These are phyloP conservation scores for Plasmodium vivax DNA, from an alignment of 169 alveolate genomes.

Conservation along the genomic window DNA sequence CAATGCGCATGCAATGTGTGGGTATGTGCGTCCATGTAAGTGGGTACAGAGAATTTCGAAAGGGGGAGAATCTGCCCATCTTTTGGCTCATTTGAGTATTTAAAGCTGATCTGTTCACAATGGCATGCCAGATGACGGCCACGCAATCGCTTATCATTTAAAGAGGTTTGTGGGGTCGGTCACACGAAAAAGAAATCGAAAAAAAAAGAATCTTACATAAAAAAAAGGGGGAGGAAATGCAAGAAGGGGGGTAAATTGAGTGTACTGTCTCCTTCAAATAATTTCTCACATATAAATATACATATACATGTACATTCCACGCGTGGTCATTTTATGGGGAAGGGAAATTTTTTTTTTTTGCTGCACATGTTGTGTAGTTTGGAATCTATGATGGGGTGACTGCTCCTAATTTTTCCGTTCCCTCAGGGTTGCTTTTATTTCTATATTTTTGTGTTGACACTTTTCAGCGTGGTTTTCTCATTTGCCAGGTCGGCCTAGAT, in stretches of 20 bases:
- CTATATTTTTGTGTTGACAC: neutral
- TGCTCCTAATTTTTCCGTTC: neutral
- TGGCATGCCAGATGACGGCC: neutral
- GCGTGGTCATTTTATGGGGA: neutral
- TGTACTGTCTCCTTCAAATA: neutral
- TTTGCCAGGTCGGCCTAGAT: constrained; percentile 28
- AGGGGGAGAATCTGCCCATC: neutral
- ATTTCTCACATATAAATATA: neutral
- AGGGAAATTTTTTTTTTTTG: neutral
- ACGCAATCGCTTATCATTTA: neutral
- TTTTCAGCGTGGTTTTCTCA: neutral
- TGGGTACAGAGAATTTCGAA: neutral
- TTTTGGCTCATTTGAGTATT: neutral
- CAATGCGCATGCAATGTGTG: neutral
- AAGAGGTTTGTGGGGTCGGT: neutral
- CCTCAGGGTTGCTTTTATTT: neutral
- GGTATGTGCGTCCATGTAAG: neutral
- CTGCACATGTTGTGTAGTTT: neutral
- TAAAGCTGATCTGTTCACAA: neutral
- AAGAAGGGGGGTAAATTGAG: neutral
- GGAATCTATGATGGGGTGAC: neutral
- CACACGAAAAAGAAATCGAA: neutral
- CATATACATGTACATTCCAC: neutral
- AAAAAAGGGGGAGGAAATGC: neutral
- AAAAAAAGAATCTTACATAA: neutral